Conservation (phyloP, 2,329 filamentous ascomycete genomes). For the Zarea fungicola region DNA sequence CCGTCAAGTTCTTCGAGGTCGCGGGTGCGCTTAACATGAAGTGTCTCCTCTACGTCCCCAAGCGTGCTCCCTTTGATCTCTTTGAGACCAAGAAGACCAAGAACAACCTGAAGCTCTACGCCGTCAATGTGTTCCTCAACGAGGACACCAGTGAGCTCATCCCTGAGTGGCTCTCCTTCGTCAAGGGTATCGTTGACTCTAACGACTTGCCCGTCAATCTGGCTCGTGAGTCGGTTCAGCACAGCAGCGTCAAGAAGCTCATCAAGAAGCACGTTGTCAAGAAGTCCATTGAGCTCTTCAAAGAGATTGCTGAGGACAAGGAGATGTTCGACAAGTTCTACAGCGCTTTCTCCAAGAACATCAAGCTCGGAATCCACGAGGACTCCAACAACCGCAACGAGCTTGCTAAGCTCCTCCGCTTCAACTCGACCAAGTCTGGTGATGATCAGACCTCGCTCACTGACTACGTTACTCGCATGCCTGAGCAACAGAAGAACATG, state of each 20-base stretch:
- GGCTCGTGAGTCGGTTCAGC: conserved; percentile 99
- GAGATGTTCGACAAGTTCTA: conserved; percentile 99
- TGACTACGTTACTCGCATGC: conserved; percentile 99
- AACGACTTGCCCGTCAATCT: conserved; percentile 99
- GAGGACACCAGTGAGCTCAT: conserved; percentile 99
- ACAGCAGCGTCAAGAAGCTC: conserved; percentile 99
- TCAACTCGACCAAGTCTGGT: conserved; percentile 97
- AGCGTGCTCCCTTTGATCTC: conserved; percentile 98
- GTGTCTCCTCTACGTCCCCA: conserved; percentile 98
- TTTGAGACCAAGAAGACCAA: conserved; percentile 99
- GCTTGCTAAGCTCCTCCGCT: conserved; percentile 97
- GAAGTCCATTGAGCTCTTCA: conserved; percentile 99
- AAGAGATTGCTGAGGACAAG: conserved; percentile 98
- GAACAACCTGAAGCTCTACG: conserved; percentile 99
- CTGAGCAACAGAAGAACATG: conserved; percentile 99
- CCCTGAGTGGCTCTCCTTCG: conserved; percentile 97
- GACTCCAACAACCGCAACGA: conserved; percentile 91
- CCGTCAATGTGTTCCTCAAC: conserved; percentile 99
- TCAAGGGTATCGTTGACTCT: conserved; percentile 99
- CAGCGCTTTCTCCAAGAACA: conserved; percentile 98
- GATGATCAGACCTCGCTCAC: conserved; percentile 90
- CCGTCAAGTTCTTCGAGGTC: conserved; percentile 99
- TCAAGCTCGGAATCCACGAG: conserved; percentile 99
- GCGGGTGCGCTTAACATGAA: conserved; percentile 99
- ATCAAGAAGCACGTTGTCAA: conserved; percentile 99